Percentiles rank a stretch among this genome's conserved stretches.
Conservation (phyloP, 768 basidiomycete species). For the Boletus reticulatus region DNA sequence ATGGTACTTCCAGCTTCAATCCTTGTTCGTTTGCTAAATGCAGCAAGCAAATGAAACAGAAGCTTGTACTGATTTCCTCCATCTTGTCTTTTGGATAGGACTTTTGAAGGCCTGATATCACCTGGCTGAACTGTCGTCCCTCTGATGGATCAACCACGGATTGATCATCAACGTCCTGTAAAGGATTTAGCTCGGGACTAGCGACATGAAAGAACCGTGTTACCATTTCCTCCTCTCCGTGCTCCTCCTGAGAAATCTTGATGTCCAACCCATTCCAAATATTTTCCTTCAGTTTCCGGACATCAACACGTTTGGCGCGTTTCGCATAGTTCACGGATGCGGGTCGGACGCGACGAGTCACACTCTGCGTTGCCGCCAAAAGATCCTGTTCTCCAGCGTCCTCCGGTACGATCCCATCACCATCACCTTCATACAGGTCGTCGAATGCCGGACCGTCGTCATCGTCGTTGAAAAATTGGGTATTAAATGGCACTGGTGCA, state of each 20-base stretch:
- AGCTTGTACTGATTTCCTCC: slow-evolving; percentile 97
- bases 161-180: slow-evolving; percentile 54
- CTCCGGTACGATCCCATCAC: slow-evolving; percentile 42
- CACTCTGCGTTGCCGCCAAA: slow-evolving; percentile 74
- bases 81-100: slow-evolving; percentile 93
- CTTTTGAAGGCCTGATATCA: slow-evolving; percentile 76
- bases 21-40: slow-evolving; percentile 98
- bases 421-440: slow-evolving; percentile 48
- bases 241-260: slow-evolving; percentile 41
- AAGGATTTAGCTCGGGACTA: not conserved
- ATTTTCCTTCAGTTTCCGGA: slow-evolving; percentile 94
- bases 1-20: slow-evolving; percentile 67
- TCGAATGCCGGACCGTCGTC: slow-evolving; percentile 77
- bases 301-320: slow-evolving; percentile 94
- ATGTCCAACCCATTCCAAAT: slow-evolving; percentile 95
- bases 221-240: slow-evolving; percentile 57
- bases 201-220: slow-evolving; percentile 6
- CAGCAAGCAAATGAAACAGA: slow-evolving; percentile 97
- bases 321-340: slow-evolving; percentile 93
- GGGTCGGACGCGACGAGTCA: slow-evolving; percentile 76
- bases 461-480: slow-evolving; percentile 96
- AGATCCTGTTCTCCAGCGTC: slow-evolving; percentile 85
- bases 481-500: slow-evolving; percentile 76
- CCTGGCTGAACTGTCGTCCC: slow-evolving; percentile 69
- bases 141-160: slow-evolving; percentile 62